Conservation (phyloP, 306 rosid species). For the Cucurbita maxima region DNA sequence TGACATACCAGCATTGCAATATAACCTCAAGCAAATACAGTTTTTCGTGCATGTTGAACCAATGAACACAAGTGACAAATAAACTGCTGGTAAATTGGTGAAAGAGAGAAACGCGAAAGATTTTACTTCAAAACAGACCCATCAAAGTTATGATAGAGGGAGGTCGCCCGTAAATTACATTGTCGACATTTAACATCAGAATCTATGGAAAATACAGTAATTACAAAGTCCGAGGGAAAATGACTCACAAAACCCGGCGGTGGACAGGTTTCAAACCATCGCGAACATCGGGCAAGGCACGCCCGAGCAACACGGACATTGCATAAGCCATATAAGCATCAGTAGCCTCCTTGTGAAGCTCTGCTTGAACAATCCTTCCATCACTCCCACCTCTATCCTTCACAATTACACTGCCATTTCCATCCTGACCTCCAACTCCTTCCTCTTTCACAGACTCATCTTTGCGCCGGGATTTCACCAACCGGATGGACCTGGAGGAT, state of each 20-base stretch:
- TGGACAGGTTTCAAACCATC: conserved; percentile 96
- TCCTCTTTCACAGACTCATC: conserved; percentile 20
- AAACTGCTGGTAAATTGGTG: not conserved
- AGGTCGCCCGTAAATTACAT: not conserved
- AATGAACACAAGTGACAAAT: not conserved
- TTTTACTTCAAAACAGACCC: not conserved
- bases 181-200: not conserved
- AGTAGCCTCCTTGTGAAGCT: conserved; percentile 73
- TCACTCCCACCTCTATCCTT: conserved; percentile 18
- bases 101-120: not conserved
- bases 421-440: conserved; percentile 7
- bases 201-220: not conserved
- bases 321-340: conserved; percentile 89
- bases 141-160: not conserved
- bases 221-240: not conserved
- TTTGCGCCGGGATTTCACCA: conserved; percentile 13
- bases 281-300: conserved; percentile 91
- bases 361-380: conserved; percentile 38
- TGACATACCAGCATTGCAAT: not conserved
- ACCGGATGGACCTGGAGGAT: not conserved
- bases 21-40: not conserved
- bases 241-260: conserved; percentile 75
- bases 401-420: conserved; percentile 44
- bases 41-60: not conserved
- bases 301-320: conserved; percentile 88